Conservation (phyloP, 306 rosid species). For the Cicer judaicum region DNA sequence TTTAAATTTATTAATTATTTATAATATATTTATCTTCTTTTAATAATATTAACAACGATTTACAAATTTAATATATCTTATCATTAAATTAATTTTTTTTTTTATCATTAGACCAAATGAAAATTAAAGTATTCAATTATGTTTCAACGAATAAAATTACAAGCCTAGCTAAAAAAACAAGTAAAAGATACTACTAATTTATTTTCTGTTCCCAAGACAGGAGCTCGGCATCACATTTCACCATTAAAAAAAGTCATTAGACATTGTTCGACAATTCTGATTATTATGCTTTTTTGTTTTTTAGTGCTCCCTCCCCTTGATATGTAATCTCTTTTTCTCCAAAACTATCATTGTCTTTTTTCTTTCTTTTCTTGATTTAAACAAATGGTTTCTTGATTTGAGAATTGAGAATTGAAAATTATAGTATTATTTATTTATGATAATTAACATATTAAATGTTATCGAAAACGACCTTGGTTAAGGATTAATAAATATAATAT, state of each 20-base stretch:
- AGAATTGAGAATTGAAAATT: neutral
- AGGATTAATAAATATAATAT: too few relatives aligned
- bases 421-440: neutral
- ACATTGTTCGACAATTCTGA: slow-evolving; percentile 33
- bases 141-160: too few relatives aligned
- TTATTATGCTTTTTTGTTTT: slow-evolving; percentile 26
- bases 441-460: too few relatives aligned
- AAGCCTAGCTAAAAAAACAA: too few relatives aligned
- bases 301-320: slow-evolving; percentile 37
- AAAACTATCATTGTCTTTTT: neutral
- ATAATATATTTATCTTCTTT: too few relatives aligned
- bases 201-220: slow-evolving; percentile 49
- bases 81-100: too few relatives aligned
- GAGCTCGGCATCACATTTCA: slow-evolving; percentile 34
- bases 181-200: neutral
- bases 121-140: too few relatives aligned
- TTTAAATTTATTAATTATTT: too few relatives aligned
- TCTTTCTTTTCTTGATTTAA: neutral
- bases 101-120: too few relatives aligned
- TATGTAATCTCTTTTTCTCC: neutral
- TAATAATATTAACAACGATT: too few relatives aligned
- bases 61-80: too few relatives aligned
- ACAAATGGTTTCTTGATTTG: neutral
- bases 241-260: slow-evolving; percentile 44
- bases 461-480: too few relatives aligned